Conservation (phyloP, 1,284 basidiomycete species). For the Termitomyces sp. region DNA sequence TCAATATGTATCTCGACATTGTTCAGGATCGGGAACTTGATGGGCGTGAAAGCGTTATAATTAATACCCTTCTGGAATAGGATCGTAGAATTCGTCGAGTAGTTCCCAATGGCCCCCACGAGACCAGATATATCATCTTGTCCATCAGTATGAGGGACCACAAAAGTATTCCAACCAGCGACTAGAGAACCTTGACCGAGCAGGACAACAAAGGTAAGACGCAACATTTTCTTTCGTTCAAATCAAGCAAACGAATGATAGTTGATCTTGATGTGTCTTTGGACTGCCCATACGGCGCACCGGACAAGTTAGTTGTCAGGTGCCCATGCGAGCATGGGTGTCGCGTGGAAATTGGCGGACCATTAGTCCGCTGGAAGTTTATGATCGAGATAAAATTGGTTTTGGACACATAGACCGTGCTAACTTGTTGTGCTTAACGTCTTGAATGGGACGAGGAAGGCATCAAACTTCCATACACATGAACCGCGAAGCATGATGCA, state of each 20-base stretch:
- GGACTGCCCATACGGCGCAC: background rate
- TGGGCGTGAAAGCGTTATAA: constrained; percentile 56
- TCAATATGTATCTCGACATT: constrained; percentile 55
- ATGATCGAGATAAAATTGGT: background rate
- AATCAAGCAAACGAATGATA: background rate
- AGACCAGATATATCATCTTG: constrained; percentile 49
- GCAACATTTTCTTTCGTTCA: constrained; percentile 8
- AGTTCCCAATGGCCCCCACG: constrained; percentile 35
- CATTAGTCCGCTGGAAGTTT: background rate
- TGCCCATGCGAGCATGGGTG: background rate
- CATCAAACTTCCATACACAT: background rate
- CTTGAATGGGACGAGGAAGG: background rate
- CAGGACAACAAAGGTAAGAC: constrained; percentile 3
- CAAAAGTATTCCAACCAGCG: constrained; percentile 11
- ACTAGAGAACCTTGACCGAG: constrained; percentile 9
- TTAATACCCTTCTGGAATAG: constrained; percentile 49
- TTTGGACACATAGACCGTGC: background rate
- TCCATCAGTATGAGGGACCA: constrained; percentile 11
- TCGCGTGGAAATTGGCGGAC: constrained; percentile 2
- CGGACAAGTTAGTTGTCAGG: constrained; percentile 5
- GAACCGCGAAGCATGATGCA: background rate
- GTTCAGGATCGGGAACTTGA: constrained; percentile 48
- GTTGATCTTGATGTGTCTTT: background rate
- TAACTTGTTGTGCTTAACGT: background rate
- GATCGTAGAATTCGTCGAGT: constrained; percentile 45